Percentiles rank a stretch among this genome's conserved stretches.
phyloP scores from a whole-genome alignment of 1,284 basidiomycete species.

The Prillingera fragicola region DNA sequence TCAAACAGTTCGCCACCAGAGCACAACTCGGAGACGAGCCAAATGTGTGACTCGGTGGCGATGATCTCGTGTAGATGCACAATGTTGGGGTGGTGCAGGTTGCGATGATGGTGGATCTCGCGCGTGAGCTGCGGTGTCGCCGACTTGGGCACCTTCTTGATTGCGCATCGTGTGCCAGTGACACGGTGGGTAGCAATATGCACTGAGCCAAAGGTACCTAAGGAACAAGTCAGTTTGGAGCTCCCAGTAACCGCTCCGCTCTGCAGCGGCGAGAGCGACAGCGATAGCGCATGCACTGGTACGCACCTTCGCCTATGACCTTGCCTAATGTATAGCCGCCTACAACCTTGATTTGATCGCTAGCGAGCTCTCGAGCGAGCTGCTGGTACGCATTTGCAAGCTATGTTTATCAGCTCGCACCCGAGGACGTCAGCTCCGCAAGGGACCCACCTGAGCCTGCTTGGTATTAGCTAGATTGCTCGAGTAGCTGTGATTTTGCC shows the following conservation, averaged over 20 bases:
- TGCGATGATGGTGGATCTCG: conserved; percentile 96
- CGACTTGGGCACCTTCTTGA: conserved; percentile 95
- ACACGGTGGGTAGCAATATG: conserved; percentile 86
- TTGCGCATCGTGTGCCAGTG: conserved; percentile 81
- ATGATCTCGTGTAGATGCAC: conserved; percentile 97
- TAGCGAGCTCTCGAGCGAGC: conserved; percentile 88
- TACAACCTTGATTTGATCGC: conserved; percentile 79
- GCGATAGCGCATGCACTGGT: background rate
- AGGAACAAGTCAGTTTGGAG: background rate
- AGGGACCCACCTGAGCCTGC: conserved; percentile 31
- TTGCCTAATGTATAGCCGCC: conserved; percentile 94
- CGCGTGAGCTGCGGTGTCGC: conserved; percentile 84
- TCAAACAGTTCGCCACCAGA: conserved; percentile 95
- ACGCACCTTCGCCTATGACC: conserved; percentile 89
- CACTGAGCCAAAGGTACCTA: conserved; percentile 88
- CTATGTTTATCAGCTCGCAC: conserved; percentile 39
- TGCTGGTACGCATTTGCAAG: conserved; percentile 94
- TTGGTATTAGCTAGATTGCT: conserved; percentile 27
- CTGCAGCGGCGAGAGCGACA: background rate
- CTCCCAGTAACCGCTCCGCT: too few species aligned
- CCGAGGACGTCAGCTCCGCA: background rate
- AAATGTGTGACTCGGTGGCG: conserved; percentile 89
- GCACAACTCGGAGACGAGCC: conserved; percentile 96
- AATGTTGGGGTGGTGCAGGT: conserved; percentile 89
- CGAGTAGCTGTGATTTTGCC: conserved; percentile 18